These are phyloP conservation scores for Rutstroemia sp. DNA, from an alignment of 2,329 filamentous ascomycete genomes.

Conservation along the genomic window DNA sequence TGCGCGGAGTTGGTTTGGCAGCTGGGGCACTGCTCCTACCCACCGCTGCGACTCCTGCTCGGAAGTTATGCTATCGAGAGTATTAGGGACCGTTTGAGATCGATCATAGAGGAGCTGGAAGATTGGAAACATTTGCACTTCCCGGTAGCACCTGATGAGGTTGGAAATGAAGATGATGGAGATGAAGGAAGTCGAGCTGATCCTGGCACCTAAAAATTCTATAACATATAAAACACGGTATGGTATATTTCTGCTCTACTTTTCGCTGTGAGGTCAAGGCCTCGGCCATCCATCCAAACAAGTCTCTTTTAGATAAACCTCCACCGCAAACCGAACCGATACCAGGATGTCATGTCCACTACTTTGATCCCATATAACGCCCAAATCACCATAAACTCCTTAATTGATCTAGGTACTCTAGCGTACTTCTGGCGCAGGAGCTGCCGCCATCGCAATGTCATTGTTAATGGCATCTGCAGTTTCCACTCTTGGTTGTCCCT, in stretches of 20 bases:
- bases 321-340: background rate
- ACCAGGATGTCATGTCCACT: background rate
- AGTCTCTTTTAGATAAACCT: background rate
- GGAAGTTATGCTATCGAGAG: conserved; percentile 95
- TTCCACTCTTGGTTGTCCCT: conserved; percentile 44
- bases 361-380: no score
- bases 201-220: conserved; percentile 8
- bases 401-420: conserved; percentile 13
- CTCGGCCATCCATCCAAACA: background rate
- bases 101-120: conserved; percentile 90
- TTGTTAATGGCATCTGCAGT: conserved; percentile 50
- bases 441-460: conserved; percentile 52
- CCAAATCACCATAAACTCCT: conserved; percentile 6
- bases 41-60: conserved; percentile 76
- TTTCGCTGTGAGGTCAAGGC: background rate
- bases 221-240: background rate
- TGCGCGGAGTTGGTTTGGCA: conserved; percentile 93
- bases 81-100: conserved; percentile 80
- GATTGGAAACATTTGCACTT: conserved; percentile 88
- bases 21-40: conserved; percentile 89
- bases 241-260: background rate
- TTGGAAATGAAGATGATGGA: conserved; percentile 29
- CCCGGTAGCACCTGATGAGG: conserved; percentile 37
- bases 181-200: conserved; percentile 18
- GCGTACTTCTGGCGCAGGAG: conserved; percentile 33